A percentile compares a stretch with the other conserved stretches of the same genome.
phyloP scores from a whole-genome alignment of 176 grass and related monocot species.

The Juncus effusus region DNA sequence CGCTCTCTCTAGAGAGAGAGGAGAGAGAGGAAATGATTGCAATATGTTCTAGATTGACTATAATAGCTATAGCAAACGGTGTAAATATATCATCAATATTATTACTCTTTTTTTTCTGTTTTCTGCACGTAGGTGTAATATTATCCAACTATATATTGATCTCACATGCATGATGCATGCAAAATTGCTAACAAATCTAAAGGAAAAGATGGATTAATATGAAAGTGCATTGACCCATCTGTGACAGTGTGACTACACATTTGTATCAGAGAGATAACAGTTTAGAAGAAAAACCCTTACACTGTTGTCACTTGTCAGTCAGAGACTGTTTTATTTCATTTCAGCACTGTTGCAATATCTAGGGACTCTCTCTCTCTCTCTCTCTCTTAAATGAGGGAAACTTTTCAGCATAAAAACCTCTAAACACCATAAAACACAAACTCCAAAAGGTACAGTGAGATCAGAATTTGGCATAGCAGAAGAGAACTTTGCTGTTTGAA shows the following conservation, averaged over 20 bases:
- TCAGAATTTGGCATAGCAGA: constrained; percentile 4
- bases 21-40: constrained; percentile 18
- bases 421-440: constrained; percentile 28
- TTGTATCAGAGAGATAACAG: too few relatives aligned
- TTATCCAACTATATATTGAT: constrained; percentile 18
- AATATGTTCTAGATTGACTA: constrained; percentile 21
- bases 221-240: constrained; percentile 15
- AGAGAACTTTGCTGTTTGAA: constrained; percentile 23
- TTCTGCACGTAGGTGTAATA: neutral
- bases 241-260: too few relatives aligned
- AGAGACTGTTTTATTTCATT: constrained; percentile 1
- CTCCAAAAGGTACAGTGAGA: constrained; percentile 18
- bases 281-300: too few relatives aligned
- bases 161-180: constrained; percentile 17
- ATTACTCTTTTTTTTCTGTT: constrained; percentile 3
- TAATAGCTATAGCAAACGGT: constrained; percentile 14
- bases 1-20: neutral
- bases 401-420: constrained; percentile 33
- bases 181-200: neutral
- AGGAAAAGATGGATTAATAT: constrained; percentile 4
- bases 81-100: constrained; percentile 20
- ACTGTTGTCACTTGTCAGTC: too few relatives aligned
- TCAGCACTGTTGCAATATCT: neutral
- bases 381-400: neutral
- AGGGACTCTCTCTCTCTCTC: neutral